Conservation (phyloP, 106 monocot species). For the Phalaenopsis equestris region DNA sequence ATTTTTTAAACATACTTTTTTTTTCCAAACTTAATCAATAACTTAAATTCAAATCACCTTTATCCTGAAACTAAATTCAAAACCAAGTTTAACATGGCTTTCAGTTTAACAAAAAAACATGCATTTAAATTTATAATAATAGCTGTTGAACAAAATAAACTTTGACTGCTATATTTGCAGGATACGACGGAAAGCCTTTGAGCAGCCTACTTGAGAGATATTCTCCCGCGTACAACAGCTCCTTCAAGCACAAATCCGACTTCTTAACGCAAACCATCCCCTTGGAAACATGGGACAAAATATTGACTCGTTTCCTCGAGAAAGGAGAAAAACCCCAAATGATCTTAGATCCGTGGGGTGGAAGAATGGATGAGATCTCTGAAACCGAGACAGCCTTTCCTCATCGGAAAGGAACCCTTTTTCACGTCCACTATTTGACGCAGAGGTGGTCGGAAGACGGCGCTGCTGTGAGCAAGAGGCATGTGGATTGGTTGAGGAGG, state of each 20-base stretch:
- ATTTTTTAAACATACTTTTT: too few relatives aligned
- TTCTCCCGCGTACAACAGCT: not conserved
- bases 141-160: too few relatives aligned
- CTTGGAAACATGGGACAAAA: constrained; percentile 1
- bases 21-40: too few relatives aligned
- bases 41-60: too few relatives aligned
- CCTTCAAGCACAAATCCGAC: constrained; percentile 21
- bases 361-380: constrained; percentile 15
- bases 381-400: constrained; percentile 17
- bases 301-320: constrained; percentile 10
- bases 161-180: too few relatives aligned
- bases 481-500: constrained; percentile 4
- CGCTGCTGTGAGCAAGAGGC: not conserved
- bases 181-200: constrained; percentile 2
- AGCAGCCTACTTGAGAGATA: too few relatives aligned
- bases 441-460: constrained; percentile 1
- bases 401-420: constrained; percentile 26
- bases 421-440: constrained; percentile 16
- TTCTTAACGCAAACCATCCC: constrained; percentile 4
- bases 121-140: too few relatives aligned
- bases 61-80: too few relatives aligned
- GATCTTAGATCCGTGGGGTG: constrained; percentile 23
- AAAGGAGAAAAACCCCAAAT: not conserved
- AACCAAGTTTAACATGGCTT: too few relatives aligned
- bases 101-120: too few relatives aligned